phyloP scores from a whole-genome alignment of 139 green algal genomes.

The Microglena sp. region DNA sequence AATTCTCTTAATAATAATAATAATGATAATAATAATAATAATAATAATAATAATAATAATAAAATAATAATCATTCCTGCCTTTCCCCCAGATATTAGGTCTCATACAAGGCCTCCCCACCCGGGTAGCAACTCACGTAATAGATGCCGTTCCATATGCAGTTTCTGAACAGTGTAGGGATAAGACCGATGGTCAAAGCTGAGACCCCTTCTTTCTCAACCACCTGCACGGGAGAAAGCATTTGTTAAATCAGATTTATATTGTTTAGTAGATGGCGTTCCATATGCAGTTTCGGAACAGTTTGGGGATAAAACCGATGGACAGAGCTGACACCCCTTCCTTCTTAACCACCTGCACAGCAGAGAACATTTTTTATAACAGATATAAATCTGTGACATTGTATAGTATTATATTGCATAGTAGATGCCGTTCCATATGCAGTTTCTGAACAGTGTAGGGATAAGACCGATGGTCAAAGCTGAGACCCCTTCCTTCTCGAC shows the following conservation, averaged over 20 bases:
- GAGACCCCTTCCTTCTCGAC: conserved; percentile 24
- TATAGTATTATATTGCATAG: too few species aligned
- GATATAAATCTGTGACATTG: too few species aligned
- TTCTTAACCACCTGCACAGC: conserved; percentile 22
- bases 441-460: conserved; percentile 41
- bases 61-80: too few species aligned
- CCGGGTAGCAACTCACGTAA: too few species aligned
- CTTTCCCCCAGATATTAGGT: too few species aligned
- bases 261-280: conserved; percentile 42
- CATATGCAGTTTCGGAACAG: conserved; percentile 44
- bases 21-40: too few species aligned
- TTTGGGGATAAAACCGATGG: conserved; percentile 35
- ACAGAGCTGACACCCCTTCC: conserved; percentile 28
- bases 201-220: conserved; percentile 24
- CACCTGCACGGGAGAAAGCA: conserved; percentile 15
- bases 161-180: conserved; percentile 41
- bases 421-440: conserved; percentile 44
- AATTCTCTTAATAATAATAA: too few species aligned
- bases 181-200: conserved; percentile 33
- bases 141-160: conserved; percentile 44
- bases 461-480: conserved; percentile 33
- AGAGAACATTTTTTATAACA: neutral
- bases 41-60: too few species aligned
- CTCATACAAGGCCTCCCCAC: too few species aligned
- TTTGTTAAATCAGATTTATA: neutral